Base-by-base conservation (phyloP, 768 basidiomycete species). In the Suillus spraguei region DNA sequence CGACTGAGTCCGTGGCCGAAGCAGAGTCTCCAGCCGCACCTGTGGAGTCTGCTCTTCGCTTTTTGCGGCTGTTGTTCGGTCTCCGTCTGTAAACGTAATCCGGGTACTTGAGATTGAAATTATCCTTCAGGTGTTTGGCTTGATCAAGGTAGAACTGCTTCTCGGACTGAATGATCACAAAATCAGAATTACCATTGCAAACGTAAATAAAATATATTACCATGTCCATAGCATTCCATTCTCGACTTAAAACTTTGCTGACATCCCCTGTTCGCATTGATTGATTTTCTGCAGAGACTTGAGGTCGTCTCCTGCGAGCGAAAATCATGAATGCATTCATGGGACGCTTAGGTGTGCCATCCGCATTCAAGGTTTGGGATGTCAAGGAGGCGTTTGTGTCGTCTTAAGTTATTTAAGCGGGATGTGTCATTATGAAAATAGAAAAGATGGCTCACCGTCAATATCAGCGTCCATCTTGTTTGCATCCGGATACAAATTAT, bases 321-420 rank as follows among this genome's bases (percentile, higher is more conserved):
- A 94, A 95, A 64, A 95, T 94, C 92, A 95, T 94, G 80, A 95
- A 95, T 24, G 92, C 92, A 74, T 95, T 95, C 92, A 95, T 94
- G 39, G 92, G 92, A 14, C 92, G 87, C 73, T 94, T 94, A 32
- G 92, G 92, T 54, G 92, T 94, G 33, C 92, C 92, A 68, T 95
- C 92, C 2, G 90, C 82, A 73, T 95, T 95, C 63, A 94, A 83
- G 16, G 90, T 87, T 75, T 94, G 92, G 4, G 85, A 85, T 22
- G 87, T 94, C 72, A 93, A 76, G 2, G 87, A 78, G 55, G 71
- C 66, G 66, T 80, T 76, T 32, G 76, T 66, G 66, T 82, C 81
- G 50, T 79, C 80, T 79, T 64, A 60, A 6, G 61, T 63, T 38
- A 42, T 54, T 46, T 64, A 58, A 68, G 61, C 55, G 65, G 66